Evolutionary conservation across 306 rosid species (phyloP).

Genomic region (Cyclanthera cordifolia): DNA sequence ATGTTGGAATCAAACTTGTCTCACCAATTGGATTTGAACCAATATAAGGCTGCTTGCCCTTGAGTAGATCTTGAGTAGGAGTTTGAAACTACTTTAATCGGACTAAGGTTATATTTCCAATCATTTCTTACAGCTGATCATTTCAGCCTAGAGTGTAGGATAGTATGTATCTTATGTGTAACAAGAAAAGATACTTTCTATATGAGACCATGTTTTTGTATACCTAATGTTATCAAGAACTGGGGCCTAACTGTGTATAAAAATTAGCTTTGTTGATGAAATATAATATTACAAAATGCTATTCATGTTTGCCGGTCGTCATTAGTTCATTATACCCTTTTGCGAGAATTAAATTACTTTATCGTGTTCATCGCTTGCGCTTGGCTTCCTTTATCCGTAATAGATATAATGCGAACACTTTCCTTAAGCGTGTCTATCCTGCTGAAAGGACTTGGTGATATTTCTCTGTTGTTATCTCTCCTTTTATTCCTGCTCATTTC

Average conservation of each 20-base stretch:
- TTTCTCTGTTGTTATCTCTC: conserved; percentile 8
- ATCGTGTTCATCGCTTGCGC: not conserved
- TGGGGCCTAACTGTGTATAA: not conserved
- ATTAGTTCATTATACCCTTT: not conserved
- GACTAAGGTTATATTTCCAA: too few species aligned
- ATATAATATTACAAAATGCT: not conserved
- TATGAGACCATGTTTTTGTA: not conserved
- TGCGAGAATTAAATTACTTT: not conserved
- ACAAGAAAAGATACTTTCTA: not conserved
- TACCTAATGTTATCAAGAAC: not conserved
- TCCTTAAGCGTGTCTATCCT: not conserved
- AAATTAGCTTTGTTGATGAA: not conserved
- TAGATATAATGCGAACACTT: not conserved
- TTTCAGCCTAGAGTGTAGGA: not conserved
- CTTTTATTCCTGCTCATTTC: conserved; percentile 18
- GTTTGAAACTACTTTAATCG: too few species aligned
- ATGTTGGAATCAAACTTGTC: too few species aligned
- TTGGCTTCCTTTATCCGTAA: not conserved
- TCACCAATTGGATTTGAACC: too few species aligned
- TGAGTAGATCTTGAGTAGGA: too few species aligned
- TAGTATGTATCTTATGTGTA: not conserved
- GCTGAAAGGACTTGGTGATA: not conserved
- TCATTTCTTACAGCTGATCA: too few species aligned
- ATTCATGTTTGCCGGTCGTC: not conserved
- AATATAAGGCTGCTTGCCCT: too few species aligned